These are phyloP conservation scores for Argentina anserina DNA, from an alignment of 306 rosid species.

Conservation along the genomic window DNA sequence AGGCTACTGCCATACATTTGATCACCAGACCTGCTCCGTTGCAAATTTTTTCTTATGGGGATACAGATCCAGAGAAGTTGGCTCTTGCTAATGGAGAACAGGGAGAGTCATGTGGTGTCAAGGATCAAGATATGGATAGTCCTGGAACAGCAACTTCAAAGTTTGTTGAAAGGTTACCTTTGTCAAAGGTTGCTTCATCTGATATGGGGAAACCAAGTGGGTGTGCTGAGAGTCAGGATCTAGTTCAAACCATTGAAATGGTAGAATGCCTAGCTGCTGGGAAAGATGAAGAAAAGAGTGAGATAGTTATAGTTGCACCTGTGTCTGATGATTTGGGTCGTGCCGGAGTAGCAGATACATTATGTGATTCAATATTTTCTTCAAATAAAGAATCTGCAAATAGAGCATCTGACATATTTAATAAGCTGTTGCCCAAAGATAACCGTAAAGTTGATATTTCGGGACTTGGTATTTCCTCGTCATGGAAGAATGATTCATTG, in stretches of 20 bases:
- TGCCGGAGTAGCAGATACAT: slow-evolving; percentile 23
- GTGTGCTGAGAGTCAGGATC: slow-evolving; percentile 35
- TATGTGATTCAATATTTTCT: slow-evolving; percentile 42
- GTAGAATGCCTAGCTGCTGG: slow-evolving; percentile 28
- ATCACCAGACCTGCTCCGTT: slow-evolving; percentile 44
- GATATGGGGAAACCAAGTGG: slow-evolving; percentile 13
- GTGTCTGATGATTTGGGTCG: slow-evolving; percentile 18
- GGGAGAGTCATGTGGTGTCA: slow-evolving; percentile 30
- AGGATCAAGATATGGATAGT: slow-evolving; percentile 78
- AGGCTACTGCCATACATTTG: slow-evolving; percentile 33
- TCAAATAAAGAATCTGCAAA: slow-evolving; percentile 59
- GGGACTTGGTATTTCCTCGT: slow-evolving; percentile 27
- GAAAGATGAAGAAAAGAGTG: slow-evolving; percentile 32
- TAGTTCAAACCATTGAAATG: slow-evolving; percentile 23
- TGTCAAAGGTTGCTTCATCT: slow-evolving; percentile 38
- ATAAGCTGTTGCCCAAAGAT: slow-evolving; percentile 42
- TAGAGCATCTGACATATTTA: slow-evolving; percentile 43
- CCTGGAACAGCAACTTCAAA: slow-evolving; percentile 90
- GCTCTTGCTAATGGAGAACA: slow-evolving; percentile 37
- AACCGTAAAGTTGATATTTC: slow-evolving; percentile 24
- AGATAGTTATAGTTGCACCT: slow-evolving; percentile 27
- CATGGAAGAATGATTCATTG: slow-evolving; percentile 19
- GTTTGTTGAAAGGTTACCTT: slow-evolving; percentile 61
- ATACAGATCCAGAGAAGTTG: slow-evolving; percentile 37
- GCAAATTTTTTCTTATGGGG: slow-evolving; percentile 43